Conservation (phyloP, 2,329 filamentous ascomycete species). For the Penicillium sp. region DNA sequence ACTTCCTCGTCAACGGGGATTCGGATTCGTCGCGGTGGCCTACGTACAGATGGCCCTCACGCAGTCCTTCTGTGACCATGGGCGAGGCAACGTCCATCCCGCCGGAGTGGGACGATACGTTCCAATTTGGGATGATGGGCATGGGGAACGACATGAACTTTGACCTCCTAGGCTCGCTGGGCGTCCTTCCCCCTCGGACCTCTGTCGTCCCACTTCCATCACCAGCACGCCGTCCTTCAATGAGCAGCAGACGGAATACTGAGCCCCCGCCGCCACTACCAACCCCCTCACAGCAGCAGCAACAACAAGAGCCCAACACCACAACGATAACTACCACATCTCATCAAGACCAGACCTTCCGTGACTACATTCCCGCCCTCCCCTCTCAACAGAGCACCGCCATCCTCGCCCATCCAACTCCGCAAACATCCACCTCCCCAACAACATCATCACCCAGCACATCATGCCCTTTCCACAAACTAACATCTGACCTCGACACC, state of each 20-base stretch:
- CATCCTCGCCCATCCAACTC: not conserved
- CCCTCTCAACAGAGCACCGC: not conserved
- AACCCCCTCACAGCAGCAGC: not conserved
- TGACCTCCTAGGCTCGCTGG: conserved; percentile 2
- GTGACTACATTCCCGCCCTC: not conserved
- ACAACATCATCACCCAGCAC: not conserved
- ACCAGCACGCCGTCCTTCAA: not conserved
- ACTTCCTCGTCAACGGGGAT: not conserved
- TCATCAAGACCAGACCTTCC: not conserved
- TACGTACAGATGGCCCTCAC: not conserved
- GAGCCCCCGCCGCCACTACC: not conserved
- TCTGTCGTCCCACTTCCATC: not conserved
- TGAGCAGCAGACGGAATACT: not conserved
- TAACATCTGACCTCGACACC: conserved; percentile 5
- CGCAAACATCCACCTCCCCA: not conserved
- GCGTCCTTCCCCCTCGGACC: not conserved
- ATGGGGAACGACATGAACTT: conserved; percentile 4
- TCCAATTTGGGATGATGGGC: not conserved
- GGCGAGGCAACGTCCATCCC: conserved; percentile 1
- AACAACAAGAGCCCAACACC: not conserved
- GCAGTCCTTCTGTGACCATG: conserved; percentile 4
- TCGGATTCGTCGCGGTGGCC: not conserved
- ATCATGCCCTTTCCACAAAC: not conserved
- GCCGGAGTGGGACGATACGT: conserved; percentile 3
- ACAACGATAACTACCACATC: not conserved